phyloP scores from a whole-genome alignment of 371 early-diverging fungal species.

The Dentiscutata heterogama region DNA sequence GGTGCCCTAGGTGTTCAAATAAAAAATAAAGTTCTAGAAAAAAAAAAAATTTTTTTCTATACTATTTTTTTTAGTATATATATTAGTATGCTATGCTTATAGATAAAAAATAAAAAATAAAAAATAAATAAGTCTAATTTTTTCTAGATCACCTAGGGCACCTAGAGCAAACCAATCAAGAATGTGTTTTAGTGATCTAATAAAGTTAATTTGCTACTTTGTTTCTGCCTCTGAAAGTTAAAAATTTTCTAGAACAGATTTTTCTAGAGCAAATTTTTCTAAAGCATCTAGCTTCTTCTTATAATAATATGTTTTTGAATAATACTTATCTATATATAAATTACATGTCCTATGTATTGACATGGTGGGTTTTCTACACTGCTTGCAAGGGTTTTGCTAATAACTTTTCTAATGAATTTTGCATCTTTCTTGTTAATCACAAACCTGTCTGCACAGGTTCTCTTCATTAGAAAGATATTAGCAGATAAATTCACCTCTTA shows the following conservation, averaged over 20 bases:
- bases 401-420: constrained; percentile 21
- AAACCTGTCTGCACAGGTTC: background rate
- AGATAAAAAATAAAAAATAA: too few species aligned
- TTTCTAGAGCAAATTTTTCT: background rate
- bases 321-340: constrained; percentile 5
- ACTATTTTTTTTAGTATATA: too few species aligned
- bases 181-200: background rate
- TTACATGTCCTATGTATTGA: background rate
- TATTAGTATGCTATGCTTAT: too few species aligned
- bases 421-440: constrained; percentile 11
- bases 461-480: background rate
- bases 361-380: background rate
- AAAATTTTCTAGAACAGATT: background rate
- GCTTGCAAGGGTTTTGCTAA: background rate
- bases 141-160: background rate
- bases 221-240: background rate
- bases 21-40: too few species aligned
- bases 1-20: too few species aligned
- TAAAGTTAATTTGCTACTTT: constrained; percentile 1
- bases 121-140: too few species aligned
- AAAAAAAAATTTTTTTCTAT: too few species aligned
- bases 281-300: background rate
- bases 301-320: constrained; percentile 23
- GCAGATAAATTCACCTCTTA: background rate
- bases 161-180: background rate